Percentiles rank a stretch among this genome's conserved stretches.
Evolutionary conservation across 805 yeast genomes (phyloP).

Genomic region (Saccharomyces paradoxus): DNA sequence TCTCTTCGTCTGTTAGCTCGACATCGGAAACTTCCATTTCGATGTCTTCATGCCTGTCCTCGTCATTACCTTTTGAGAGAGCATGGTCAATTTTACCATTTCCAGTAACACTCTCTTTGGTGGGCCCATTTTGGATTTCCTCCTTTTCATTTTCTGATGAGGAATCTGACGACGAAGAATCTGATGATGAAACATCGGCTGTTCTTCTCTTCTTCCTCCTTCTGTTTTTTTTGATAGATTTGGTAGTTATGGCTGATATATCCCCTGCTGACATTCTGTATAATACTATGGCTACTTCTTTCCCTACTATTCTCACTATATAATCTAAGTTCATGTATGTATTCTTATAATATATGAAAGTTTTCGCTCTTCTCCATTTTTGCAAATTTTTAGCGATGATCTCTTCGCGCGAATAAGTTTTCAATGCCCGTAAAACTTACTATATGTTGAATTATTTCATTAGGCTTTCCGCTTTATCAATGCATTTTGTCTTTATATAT

Average conservation of each 20-base stretch:
- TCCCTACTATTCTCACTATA: neutral
- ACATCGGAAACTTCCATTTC: constrained; percentile 29
- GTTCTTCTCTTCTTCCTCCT: constrained; percentile 79
- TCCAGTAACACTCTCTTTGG: constrained; percentile 3
- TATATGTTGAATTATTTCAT: neutral
- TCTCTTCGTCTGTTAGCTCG: constrained; percentile 21
- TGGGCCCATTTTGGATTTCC: constrained; percentile 7
- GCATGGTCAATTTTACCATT: neutral
- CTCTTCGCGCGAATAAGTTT: neutral
- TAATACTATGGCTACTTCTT: neutral
- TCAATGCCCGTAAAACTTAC: neutral
- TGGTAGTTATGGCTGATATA: constrained; percentile 11
- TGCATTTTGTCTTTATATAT: neutral
- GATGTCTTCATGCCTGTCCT: constrained; percentile 12
- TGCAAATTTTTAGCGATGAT: neutral
- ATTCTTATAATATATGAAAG: neutral
- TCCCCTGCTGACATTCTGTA: constrained; percentile 22
- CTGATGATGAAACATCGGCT: constrained; percentile 55
- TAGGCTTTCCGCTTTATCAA: neutral
- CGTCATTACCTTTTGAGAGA: neutral
- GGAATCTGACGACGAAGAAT: constrained; percentile 37
- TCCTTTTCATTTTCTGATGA: constrained; percentile 26
- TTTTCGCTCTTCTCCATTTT: neutral
- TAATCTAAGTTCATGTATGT: neutral
- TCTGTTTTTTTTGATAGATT: constrained; percentile 34